phyloP scores from a whole-genome alignment of 345 rosid species.

The Angophora floribunda region DNA sequence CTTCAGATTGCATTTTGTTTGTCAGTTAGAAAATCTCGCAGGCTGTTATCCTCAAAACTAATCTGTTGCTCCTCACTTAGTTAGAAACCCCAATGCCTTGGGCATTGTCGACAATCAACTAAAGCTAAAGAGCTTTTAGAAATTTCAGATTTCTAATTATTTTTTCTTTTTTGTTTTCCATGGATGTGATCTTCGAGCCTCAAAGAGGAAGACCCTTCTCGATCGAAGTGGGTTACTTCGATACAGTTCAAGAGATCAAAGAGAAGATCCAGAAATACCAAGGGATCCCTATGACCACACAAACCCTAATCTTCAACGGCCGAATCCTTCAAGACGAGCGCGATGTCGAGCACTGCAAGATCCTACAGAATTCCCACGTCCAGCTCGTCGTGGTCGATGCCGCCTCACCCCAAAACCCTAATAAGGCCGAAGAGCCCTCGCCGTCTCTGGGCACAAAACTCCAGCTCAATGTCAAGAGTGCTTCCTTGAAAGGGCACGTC shows the following conservation, averaged over 20 bases:
- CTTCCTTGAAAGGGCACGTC: slow-evolving; percentile 17
- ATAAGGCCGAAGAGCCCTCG: slow-evolving; percentile 14
- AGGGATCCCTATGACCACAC: slow-evolving; percentile 36
- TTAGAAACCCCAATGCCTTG: neutral
- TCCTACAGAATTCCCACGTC: slow-evolving; percentile 54
- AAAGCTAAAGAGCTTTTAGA: neutral
- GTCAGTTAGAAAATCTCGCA: neutral
- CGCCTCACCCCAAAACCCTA: neutral
- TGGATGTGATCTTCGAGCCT: slow-evolving; percentile 65
- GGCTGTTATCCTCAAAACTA: neutral
- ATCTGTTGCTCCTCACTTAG: neutral
- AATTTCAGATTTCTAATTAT: neutral
- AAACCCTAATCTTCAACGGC: slow-evolving; percentile 61
- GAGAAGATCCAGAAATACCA: slow-evolving; percentile 62
- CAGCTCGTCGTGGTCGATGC: slow-evolving; percentile 34
- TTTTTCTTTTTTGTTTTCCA: neutral
- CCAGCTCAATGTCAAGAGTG: slow-evolving; percentile 21
- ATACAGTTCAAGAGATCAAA: slow-evolving; percentile 69
- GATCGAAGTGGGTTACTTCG: slow-evolving; percentile 73
- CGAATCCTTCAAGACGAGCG: slow-evolving; percentile 51
- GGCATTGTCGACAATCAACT: neutral
- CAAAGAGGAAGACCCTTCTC: slow-evolving; percentile 44
- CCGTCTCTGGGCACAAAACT: slow-evolving; percentile 8
- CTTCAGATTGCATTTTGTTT: neutral
- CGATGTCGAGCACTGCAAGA: slow-evolving; percentile 39